Evolutionary conservation across 176 grass and related monocot genomes (phyloP), one percentile per base, ranked within the genome.

Genomic region (Raddia distichophylla): DNA sequence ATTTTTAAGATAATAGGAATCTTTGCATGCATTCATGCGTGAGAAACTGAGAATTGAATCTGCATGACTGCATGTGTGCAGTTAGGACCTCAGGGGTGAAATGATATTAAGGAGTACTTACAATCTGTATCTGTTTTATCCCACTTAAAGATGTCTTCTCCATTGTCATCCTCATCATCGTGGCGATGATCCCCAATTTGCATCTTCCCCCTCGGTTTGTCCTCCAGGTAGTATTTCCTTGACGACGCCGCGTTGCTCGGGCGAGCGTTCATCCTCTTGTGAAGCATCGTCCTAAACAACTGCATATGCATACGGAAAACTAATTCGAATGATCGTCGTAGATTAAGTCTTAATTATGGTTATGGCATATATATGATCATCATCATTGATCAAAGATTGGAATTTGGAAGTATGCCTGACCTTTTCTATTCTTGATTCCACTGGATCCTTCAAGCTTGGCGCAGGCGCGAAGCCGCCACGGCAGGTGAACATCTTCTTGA

Each of bases 121-220:
- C 96, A 98, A 40, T 98, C 93, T 44, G 96, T 86, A 88, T 98
- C 93, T 13, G 96, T 98, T 84, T 90, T 98, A 55, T 91, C 96
- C 96, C 96, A 98, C 82, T 91, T 98, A 17, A 71, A 83, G n/a
- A 73, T 61, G 50, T 91, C 86, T 44, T 91, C 73, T 32, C 70
- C 65, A 1, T 45, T 34, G 52, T 88, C 74, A 18, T 90, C 90
- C n/a, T 90, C 84, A 6, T 71, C 61, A 9, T 87, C 54, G 3
- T 35, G 35, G 5, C 10, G 73, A 4, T 7, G 71, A 58, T 80
- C 50, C 35, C 66, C 56, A 27, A 27, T 27, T 50, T 14, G 74
- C 54, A 71, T 78, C 73, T 60, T 88, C 43, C 84, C 93, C 18
- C 60, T 88, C 0, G 66, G 81, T 70, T 85, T 95, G 16, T 83